Conservation (phyloP, 441 rosid species). For the Gossypium gossypioides region DNA sequence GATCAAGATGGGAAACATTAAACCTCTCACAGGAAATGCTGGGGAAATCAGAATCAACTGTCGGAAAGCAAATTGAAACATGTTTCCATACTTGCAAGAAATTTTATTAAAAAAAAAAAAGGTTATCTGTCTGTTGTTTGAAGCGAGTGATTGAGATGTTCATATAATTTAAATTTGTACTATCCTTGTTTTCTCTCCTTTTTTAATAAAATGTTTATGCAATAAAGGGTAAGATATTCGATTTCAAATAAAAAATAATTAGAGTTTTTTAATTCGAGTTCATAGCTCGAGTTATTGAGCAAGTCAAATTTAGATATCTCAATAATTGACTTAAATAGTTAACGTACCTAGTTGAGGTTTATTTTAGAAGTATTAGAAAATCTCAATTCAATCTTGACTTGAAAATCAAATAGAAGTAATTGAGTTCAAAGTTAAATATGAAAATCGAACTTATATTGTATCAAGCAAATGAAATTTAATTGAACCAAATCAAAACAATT, state of each 20-base stretch:
- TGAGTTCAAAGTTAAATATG: too few relatives aligned
- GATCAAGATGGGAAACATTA: constrained; percentile 29
- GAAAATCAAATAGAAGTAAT: too few relatives aligned
- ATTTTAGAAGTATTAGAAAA: too few relatives aligned
- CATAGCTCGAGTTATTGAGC: too few relatives aligned
- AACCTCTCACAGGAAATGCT: constrained; percentile 19
- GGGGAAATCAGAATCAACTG: constrained; percentile 24
- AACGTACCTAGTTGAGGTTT: too few relatives aligned
- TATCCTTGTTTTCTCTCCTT: too few relatives aligned
- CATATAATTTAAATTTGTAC: not conserved
- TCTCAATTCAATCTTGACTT: not conserved
- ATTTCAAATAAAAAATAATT: too few relatives aligned
- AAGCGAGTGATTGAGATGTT: not conserved
- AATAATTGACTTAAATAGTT: not conserved
- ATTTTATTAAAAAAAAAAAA: too few relatives aligned
- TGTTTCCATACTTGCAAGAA: not conserved
- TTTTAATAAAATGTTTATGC: not conserved
- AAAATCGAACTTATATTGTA: too few relatives aligned
- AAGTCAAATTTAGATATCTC: not conserved
- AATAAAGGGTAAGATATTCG: not conserved
- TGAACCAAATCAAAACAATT: too few relatives aligned
- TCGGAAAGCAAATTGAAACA: constrained; percentile 17
- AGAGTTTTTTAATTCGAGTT: too few relatives aligned
- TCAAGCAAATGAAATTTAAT: too few relatives aligned
- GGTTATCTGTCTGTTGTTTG: not conserved